phyloP scores from a whole-genome alignment of 495 filamentous ascomycete genomes.

The Schizothecium vesticola region DNA sequence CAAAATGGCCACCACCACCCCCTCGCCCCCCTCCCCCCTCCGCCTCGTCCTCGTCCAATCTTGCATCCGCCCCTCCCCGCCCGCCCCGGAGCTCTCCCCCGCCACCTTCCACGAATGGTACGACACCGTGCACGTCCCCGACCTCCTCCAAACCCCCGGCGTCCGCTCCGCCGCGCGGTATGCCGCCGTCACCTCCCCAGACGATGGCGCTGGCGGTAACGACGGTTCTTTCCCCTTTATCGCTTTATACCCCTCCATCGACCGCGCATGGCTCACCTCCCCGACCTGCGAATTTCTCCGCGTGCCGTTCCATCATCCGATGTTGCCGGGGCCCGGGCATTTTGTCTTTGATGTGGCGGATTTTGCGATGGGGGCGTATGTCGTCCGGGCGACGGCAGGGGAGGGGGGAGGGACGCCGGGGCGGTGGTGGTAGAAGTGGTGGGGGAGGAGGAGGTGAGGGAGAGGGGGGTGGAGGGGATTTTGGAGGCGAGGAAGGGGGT shows the following conservation, averaged over 20 bases:
- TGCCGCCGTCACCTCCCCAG: neutral
- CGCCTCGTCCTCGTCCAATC: conserved; percentile 1
- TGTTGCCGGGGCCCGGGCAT: neutral
- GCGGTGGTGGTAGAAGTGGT: neutral
- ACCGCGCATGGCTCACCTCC: neutral
- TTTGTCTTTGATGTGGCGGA: conserved; percentile 1
- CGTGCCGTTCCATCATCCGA: neutral
- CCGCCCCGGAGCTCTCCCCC: neutral
- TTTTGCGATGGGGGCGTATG: conserved; percentile 1
- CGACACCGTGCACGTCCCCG: neutral
- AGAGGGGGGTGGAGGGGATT: neutral
- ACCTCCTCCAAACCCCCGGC: neutral
- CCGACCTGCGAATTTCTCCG: neutral
- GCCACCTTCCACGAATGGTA: neutral
- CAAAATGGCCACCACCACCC: neutral
- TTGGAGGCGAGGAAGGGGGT: neutral
- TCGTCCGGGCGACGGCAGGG: neutral
- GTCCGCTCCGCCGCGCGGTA: neutral
- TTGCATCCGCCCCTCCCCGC: neutral
- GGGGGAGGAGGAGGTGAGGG: neutral
- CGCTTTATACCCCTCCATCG: neutral
- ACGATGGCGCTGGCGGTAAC: neutral
- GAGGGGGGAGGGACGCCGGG: neutral
- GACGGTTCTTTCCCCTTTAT: neutral
- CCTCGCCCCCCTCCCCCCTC: neutral